Evolutionary conservation across 192 early-diverging fungal species (phyloP).

Genomic region (Linderina pennispora): DNA sequence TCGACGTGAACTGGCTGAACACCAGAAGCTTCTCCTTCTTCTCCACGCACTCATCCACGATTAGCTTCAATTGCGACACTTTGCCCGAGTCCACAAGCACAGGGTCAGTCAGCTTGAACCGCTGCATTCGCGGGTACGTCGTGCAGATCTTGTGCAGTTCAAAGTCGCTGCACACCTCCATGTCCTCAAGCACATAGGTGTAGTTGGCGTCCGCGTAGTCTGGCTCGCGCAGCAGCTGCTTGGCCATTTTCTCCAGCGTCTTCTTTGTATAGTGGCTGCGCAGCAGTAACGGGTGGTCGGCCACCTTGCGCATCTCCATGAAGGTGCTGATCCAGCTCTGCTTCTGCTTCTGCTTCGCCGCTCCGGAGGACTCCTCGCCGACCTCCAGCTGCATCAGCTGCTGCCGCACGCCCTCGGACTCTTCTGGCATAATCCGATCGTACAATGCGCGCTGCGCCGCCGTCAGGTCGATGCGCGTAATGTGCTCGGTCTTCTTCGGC

Average conservation of each 20-base stretch:
- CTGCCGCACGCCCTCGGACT: constrained; percentile 10
- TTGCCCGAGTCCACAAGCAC: constrained; percentile 74
- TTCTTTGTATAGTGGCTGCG: constrained; percentile 56
- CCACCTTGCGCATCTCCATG: constrained; percentile 81
- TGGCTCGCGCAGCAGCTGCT: constrained; percentile 59
- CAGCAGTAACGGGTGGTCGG: constrained; percentile 78
- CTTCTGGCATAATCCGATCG: constrained; percentile 38
- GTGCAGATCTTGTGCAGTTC: constrained; percentile 67
- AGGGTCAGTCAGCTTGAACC: constrained; percentile 48
- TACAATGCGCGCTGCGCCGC: constrained; percentile 50
- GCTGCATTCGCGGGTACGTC: constrained; percentile 20
- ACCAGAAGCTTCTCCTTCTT: constrained; percentile 54
- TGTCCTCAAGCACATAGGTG: constrained; percentile 77
- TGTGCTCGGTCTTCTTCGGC: constrained; percentile 53
- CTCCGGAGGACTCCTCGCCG: background rate
- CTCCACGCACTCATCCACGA: constrained; percentile 47
- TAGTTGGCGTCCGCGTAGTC: constrained; percentile 70
- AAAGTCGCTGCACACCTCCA: constrained; percentile 84
- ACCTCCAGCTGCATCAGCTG: constrained; percentile 18
- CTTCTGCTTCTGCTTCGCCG: constrained; percentile 7
- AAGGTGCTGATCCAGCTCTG: constrained; percentile 49
- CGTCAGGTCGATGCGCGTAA: constrained; percentile 50
- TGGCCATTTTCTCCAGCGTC: constrained; percentile 59
- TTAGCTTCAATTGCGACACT: constrained; percentile 51
- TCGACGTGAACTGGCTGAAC: constrained; percentile 82